Base-by-base conservation (phyloP, 331 rosid genomes). In the Rosa hybrid region DNA sequence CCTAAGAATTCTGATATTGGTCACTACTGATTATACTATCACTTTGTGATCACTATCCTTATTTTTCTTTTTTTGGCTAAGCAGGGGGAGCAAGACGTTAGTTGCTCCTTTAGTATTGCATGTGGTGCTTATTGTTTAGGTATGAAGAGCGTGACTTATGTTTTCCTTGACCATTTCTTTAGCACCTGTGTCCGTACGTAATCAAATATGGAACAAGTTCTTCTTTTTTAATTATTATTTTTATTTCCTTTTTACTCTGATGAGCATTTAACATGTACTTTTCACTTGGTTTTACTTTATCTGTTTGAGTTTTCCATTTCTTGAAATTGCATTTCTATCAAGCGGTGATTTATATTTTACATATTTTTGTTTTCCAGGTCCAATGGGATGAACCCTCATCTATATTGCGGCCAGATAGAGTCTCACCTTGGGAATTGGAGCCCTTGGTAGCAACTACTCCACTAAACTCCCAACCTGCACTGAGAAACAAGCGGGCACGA, bases 331-430 rank as follows among this genome's bases (percentile, higher is more conserved):
- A 60, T 54, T 83, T 70, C 54, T 27, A 56, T 5, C 48, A 62
- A 76, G 48, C 41, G 5, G 34, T 79, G 46, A 57, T 57, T n/a
- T n/a, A 51, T 82, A 74, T 21, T 25, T 4, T 39, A 23, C 2
- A n/a, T 13, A 16, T 50, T 49, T n/a, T 4, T 48, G 30, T 78
- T 64, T 45, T 77, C 86, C 90, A 94, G 98, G 97, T 94, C 77
- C 98, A 94, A 88, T 94, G 98, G 98, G 98, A 94, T 86, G 98
- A 94, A 74, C 94, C 94, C 9, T 94, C 98, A 53, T 87, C 94
- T 10, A 94, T 91, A 79, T 44, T 91, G 86, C 97, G 98, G 78
- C 98, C 98, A 57, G 98, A 94, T 68, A 89, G 88, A 86, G 98
- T 94, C 78, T 94, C 98, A 41, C 84, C 98, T 39, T 94, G 98